Percentiles rank a stretch among this genome's conserved stretches.
phyloP scores from a whole-genome alignment of 208 protist genomes.

The Trypanosoma vivax region DNA sequence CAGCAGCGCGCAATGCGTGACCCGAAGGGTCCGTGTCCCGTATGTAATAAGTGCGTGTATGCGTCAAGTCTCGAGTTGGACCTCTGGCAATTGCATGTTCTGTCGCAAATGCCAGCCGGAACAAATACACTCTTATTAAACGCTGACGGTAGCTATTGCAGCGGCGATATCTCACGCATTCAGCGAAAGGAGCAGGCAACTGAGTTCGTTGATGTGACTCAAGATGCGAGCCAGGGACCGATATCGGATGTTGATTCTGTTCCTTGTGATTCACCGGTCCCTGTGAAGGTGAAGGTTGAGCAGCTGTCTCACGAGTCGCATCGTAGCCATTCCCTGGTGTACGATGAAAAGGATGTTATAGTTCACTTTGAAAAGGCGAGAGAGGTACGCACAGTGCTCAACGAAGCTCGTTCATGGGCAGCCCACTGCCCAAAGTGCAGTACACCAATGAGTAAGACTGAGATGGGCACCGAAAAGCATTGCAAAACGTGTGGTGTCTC shows the following conservation, averaged over 20 bases:
- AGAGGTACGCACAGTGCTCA: slow-evolving; percentile 43
- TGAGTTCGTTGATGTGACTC: slow-evolving; percentile 35
- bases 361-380: slow-evolving; percentile 47
- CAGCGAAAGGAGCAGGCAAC: slow-evolving; percentile 46
- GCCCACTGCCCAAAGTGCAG: slow-evolving; percentile 62
- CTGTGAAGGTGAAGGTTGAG: too few relatives aligned
- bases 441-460: slow-evolving; percentile 43
- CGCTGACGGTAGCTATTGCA: slow-evolving; percentile 65
- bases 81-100: slow-evolving; percentile 67
- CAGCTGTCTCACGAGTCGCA: too few relatives aligned
- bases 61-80: slow-evolving; percentile 80
- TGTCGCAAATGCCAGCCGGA: slow-evolving; percentile 61
- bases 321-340: too few relatives aligned
- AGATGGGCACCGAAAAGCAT: slow-evolving; percentile 29
- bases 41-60: slow-evolving; percentile 70
- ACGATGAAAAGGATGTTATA: slow-evolving; percentile 56
- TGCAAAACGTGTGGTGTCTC: slow-evolving; percentile 40
- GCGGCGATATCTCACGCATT: slow-evolving; percentile 59
- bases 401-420: slow-evolving; percentile 65
- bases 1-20: slow-evolving; percentile 80
- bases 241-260: neutral
- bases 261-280: too few relatives aligned
- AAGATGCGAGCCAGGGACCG: neutral
- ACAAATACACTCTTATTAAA: slow-evolving; percentile 78
- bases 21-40: slow-evolving; percentile 72